Evolutionary conservation across 2,329 filamentous ascomycete genomes (phyloP).

Genomic region (Ophiosphaerella herpotricha): DNA sequence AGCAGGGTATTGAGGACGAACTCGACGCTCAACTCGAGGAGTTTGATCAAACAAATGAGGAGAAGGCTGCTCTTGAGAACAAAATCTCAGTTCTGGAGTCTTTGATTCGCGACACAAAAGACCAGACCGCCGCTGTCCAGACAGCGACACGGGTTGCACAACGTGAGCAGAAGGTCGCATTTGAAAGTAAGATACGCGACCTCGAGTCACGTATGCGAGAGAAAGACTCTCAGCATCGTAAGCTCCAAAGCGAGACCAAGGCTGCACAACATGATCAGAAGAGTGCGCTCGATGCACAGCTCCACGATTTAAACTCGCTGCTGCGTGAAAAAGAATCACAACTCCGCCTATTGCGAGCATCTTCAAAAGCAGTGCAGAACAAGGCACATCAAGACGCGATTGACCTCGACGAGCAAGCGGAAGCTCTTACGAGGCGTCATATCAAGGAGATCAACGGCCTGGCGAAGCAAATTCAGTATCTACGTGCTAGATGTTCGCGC

Average conservation of each 20-base stretch:
- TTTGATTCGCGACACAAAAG: conserved; percentile 46
- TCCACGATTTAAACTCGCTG: conserved; percentile 25
- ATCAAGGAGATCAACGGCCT: conserved; percentile 79
- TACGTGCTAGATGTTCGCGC: conserved; percentile 78
- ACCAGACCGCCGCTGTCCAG: conserved; percentile 20
- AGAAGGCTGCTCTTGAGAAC: conserved; percentile 64
- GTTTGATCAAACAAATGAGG: conserved; percentile 49
- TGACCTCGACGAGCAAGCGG: conserved; percentile 53
- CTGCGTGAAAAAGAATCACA: conserved; percentile 35
- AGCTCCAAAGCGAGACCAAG: conserved; percentile 33
- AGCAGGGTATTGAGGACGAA: conserved; percentile 61
- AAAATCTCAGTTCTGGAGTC: conserved; percentile 53
- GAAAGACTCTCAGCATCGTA: conserved; percentile 36
- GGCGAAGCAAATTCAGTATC: conserved; percentile 87
- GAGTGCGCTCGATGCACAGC: conserved; percentile 56
- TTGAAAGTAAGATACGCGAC: conserved; percentile 57
- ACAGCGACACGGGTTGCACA: conserved; percentile 59
- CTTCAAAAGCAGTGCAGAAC: conserved; percentile 33
- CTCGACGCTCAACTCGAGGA: conserved; percentile 53
- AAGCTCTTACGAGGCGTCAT: conserved; percentile 71
- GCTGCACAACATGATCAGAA: conserved; percentile 49
- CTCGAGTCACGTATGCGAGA: conserved; percentile 34
- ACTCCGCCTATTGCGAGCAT: conserved; percentile 31
- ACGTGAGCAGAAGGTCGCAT: conserved; percentile 51
- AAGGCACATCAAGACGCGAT: conserved; percentile 37